These are phyloP conservation scores for Flaveria trinervia DNA, from an alignment of 129 eudicot genomes.

Conservation along the genomic window DNA sequence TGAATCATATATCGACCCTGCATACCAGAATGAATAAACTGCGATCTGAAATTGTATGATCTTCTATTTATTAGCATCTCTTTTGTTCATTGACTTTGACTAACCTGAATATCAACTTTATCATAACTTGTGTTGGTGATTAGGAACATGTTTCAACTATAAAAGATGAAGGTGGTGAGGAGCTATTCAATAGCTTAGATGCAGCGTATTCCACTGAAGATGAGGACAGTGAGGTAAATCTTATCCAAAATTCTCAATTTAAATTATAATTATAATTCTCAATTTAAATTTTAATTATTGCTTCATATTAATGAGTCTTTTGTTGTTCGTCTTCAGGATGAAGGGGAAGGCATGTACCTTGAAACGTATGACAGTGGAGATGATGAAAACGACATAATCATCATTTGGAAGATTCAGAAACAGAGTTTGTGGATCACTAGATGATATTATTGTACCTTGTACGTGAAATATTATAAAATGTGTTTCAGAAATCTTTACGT, in stretches of 20 bases:
- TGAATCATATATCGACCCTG: constrained; percentile 63
- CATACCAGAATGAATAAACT: constrained; percentile 63
- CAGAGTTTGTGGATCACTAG: constrained; percentile 42
- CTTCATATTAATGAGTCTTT: background rate
- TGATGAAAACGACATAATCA: constrained; percentile 35
- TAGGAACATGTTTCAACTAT: constrained; percentile 73
- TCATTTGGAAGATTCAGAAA: constrained; percentile 38
- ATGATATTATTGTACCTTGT: background rate
- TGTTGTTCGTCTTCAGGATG: constrained; percentile 41
- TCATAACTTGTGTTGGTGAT: constrained; percentile 13
- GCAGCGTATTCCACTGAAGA: constrained; percentile 77
- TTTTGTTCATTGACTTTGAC: background rate
- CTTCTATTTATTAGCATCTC: constrained; percentile 3
- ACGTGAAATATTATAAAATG: background rate
- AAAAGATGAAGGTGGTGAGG: constrained; percentile 57
- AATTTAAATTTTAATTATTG: background rate
- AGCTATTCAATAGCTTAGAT: constrained; percentile 61
- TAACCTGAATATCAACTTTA: constrained; percentile 4
- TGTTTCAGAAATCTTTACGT: background rate
- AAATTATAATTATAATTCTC: background rate
- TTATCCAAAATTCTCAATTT: background rate
- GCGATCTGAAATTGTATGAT: constrained; percentile 75
- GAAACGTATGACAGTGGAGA: constrained; percentile 45
- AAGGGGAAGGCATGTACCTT: constrained; percentile 53
- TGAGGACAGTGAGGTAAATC: constrained; percentile 77